These are phyloP conservation scores for Lizonia empirigonia DNA, from an alignment of 2,329 filamentous ascomycete species.

Conservation along the genomic window DNA sequence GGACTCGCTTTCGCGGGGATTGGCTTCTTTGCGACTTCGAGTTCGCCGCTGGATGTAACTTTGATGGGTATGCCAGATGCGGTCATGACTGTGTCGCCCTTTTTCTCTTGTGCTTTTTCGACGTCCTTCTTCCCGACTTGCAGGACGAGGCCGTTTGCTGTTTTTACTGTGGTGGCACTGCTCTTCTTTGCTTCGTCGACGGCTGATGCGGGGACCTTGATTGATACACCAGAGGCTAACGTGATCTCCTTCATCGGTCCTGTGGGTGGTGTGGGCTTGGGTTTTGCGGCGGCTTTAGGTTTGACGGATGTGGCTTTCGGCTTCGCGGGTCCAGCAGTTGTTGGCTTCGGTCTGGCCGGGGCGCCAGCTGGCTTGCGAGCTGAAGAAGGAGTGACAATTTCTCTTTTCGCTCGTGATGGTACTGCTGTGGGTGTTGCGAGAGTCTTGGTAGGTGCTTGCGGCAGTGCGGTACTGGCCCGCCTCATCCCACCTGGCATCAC, in stretches of 20 bases:
- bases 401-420: conserved; percentile 34
- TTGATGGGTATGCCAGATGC: conserved; percentile 43
- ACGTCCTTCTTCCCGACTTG: conserved; percentile 42
- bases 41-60: conserved; percentile 34
- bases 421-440: conserved; percentile 24
- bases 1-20: conserved; percentile 1
- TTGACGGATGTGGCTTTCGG: conserved; percentile 12
- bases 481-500: conserved; percentile 40
- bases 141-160: conserved; percentile 38
- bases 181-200: conserved; percentile 42
- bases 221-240: conserved; percentile 39
- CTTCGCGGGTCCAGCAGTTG: conserved; percentile 18
- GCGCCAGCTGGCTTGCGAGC: conserved; percentile 20
- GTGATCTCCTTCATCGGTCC: conserved; percentile 40
- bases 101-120: conserved; percentile 39
- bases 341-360: conserved; percentile 11
- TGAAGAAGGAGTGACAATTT: conserved; percentile 25
- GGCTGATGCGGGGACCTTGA: conserved; percentile 40
- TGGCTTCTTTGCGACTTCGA: conserved; percentile 28
- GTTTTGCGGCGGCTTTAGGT: conserved; percentile 11
- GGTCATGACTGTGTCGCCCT: conserved; percentile 35
- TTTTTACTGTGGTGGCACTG: conserved; percentile 31
- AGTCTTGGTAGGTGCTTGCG: conserved; percentile 32
- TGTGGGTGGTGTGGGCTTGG: conserved; percentile 21
- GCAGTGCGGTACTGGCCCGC: conserved; percentile 37